Conservation (phyloP, 1,284 basidiomycete species). For the Tylopilus sp. region DNA sequence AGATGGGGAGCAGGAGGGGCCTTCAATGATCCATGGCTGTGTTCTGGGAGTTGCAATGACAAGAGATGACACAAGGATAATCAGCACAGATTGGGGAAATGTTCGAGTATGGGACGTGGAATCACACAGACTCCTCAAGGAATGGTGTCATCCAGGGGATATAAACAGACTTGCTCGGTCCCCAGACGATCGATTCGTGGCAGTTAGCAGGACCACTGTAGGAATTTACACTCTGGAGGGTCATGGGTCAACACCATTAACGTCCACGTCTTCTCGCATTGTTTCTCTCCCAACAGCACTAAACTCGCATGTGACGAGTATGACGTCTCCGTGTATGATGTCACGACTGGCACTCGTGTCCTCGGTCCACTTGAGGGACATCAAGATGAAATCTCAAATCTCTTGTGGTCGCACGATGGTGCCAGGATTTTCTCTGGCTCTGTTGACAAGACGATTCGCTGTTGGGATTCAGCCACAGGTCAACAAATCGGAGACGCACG, state of each 20-base stretch:
- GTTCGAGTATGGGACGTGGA: not conserved
- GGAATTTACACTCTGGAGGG: not conserved
- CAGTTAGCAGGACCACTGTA: not conserved
- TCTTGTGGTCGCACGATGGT: not conserved
- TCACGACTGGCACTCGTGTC: not conserved
- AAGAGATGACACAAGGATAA: not conserved
- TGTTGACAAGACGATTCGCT: not conserved
- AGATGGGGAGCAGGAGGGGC: not conserved
- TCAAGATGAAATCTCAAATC: not conserved
- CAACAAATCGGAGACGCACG: not conserved
- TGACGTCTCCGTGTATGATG: not conserved
- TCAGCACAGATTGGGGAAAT: not conserved
- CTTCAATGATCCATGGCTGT: not conserved
- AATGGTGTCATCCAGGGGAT: not conserved
- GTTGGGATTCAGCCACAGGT: not conserved
- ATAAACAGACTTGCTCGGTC: not conserved
- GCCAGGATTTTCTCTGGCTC: not conserved
- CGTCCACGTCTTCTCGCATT: not conserved
- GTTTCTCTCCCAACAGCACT: not conserved
- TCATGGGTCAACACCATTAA: not conserved
- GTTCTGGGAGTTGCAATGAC: not conserved
- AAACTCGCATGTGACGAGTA: not conserved
- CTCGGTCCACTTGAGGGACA: not conserved
- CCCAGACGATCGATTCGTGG: not conserved
- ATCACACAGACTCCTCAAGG: not conserved